These are phyloP conservation scores for Podila minutissima DNA, from an alignment of 192 early-diverging fungal species.

Conservation along the genomic window DNA sequence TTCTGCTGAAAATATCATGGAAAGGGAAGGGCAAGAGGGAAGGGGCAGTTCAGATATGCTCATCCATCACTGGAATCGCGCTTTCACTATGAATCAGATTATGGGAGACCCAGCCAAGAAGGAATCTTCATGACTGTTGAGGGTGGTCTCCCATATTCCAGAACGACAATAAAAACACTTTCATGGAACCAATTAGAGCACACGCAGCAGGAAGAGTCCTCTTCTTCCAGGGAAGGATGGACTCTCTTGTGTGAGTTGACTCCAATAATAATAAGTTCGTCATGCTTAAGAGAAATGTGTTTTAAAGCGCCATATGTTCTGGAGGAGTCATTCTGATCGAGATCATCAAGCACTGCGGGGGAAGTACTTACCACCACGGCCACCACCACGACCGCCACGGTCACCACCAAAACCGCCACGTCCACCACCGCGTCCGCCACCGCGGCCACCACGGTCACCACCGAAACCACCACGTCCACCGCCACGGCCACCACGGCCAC, in stretches of 20 bases:
- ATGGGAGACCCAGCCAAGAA: background rate
- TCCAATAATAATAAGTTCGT: background rate
- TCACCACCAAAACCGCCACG: slow-evolving; percentile 63
- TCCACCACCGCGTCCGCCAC: slow-evolving; percentile 58
- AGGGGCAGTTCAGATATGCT: slow-evolving; percentile 12
- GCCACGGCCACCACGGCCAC: slow-evolving; percentile 30
- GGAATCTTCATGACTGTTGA: background rate
- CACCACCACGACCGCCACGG: slow-evolving; percentile 63
- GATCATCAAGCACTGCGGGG: slow-evolving; percentile 19
- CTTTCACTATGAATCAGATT: slow-evolving; percentile 51
- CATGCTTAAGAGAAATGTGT: slow-evolving; percentile 2
- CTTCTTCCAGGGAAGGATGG: too few species aligned
- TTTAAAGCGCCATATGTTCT: slow-evolving; percentile 22
- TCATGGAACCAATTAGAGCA: background rate
- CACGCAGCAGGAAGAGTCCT: background rate
- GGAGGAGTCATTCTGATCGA: slow-evolving; percentile 16
- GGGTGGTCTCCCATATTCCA: slow-evolving; percentile 5
- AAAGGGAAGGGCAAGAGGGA: background rate
- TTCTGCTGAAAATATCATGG: background rate
- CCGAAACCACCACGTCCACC: slow-evolving; percentile 53
- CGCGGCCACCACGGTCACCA: slow-evolving; percentile 52
- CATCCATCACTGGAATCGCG: slow-evolving; percentile 31
- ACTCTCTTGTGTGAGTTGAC: too few species aligned
- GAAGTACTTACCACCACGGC: slow-evolving; percentile 55
- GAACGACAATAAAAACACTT: slow-evolving; percentile 3